phyloP scores from a whole-genome alignment of 2,329 filamentous ascomycete genomes.

The Aplosporella prunicola region DNA sequence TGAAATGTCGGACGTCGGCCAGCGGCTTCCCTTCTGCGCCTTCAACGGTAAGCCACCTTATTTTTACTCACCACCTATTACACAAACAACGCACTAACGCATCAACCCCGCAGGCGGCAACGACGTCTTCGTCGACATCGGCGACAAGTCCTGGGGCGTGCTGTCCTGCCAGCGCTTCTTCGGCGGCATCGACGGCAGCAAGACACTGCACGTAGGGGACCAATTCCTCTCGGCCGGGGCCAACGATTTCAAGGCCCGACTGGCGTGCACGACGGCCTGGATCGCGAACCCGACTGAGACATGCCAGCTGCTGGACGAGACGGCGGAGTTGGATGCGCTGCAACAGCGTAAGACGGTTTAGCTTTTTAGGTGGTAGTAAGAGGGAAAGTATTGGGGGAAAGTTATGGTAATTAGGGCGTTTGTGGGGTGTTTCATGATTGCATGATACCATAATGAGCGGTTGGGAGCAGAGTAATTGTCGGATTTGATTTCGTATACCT shows the following conservation, averaged over 20 bases:
- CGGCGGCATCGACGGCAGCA: conserved; percentile 61
- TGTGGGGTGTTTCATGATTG: conserved; percentile 2
- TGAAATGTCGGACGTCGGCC: conserved; percentile 64
- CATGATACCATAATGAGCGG: conserved; percentile 4
- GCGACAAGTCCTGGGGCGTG: conserved; percentile 95
- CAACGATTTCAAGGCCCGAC: conserved; percentile 93
- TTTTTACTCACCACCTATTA: neutral
- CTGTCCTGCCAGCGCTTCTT: conserved; percentile 88
- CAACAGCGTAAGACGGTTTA: conserved; percentile 19
- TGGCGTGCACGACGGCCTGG: conserved; percentile 93
- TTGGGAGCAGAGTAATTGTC: too few species aligned
- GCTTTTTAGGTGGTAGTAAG: neutral
- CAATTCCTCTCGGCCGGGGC: conserved; percentile 92
- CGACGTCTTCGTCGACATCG: conserved; percentile 97
- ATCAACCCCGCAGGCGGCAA: conserved; percentile 55
- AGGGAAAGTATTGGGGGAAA: neutral
- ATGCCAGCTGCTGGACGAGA: conserved; percentile 77
- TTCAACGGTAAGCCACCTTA: conserved; percentile 60
- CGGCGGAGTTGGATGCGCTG: conserved; percentile 40
- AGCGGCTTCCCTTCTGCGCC: conserved; percentile 77
- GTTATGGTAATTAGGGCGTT: neutral
- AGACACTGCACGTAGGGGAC: conserved; percentile 87
- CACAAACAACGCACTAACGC: conserved; percentile 14
- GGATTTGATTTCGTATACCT: too few species aligned
- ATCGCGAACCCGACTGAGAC: conserved; percentile 90